Evolutionary conservation across 2,329 filamentous ascomycete species (phyloP), one percentile per base, ranked within the genome.

Genomic region (Zymoseptoria crescenta): DNA sequence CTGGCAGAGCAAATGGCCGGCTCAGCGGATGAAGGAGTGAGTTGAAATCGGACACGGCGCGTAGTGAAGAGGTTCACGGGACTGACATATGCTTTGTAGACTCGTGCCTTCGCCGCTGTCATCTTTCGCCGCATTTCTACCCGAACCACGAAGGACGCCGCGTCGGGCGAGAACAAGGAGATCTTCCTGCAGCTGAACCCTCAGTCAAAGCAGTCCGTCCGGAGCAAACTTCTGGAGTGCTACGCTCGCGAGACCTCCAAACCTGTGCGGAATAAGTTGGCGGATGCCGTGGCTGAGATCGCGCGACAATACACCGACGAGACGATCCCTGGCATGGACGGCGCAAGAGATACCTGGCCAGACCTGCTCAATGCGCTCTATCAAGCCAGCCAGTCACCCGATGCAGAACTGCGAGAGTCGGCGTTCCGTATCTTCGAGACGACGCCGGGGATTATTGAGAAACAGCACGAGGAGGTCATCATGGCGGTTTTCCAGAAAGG

Each of bases 361-460:
- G 94, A 97, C 71, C 83, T 99, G 48, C 83, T 99, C 28, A 85
- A 84, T 45, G 86, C 87, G 20, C 82, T 99, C 54, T 96, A 96
- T 79, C 87, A 91, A 69, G 85, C 95, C 48, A 97, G 93, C 75
- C 91, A 95, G 74, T 92, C 91, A 21, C 79, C 83, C 56, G 89
- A 96, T 62, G 77, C 88, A 29, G 87, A 88, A 64, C 88, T 95
- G 77, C 87, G 94, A 63, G 94, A 97, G 77, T 91, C 88, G 53
- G 91, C 94, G 19, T 99, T 94, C 78, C 86, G 94, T 63, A 94
- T 99, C 69, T 96, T 99, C 74, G 88, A 92, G 51, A 93, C 92
- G 1, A 97, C 93, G 0, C 94, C 94, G 4, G 89, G 89, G 30
- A 93, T 99, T 68, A 97, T 99, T 69, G 91, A 96, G 77, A 93